These are phyloP conservation scores for Thielaviopsis musarum DNA, from an alignment of 2,329 filamentous ascomycete genomes.

Conservation along the genomic window DNA sequence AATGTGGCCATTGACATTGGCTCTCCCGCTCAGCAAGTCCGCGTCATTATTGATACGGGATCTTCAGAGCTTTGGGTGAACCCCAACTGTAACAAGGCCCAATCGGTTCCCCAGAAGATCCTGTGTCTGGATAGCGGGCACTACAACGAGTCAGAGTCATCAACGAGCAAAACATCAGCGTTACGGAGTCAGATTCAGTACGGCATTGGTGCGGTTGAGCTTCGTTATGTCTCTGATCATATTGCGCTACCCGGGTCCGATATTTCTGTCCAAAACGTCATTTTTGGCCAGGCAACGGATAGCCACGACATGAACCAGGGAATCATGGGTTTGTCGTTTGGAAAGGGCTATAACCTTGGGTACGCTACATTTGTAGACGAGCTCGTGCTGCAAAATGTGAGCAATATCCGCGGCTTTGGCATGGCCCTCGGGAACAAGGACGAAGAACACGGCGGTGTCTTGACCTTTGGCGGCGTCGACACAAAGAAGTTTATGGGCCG, in stretches of 20 bases:
- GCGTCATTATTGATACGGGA: conserved; percentile 25
- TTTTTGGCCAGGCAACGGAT: conserved; percentile 18
- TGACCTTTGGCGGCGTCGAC: conserved; percentile 30
- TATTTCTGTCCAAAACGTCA: conserved; percentile 15
- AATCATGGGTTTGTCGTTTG: conserved; percentile 20
- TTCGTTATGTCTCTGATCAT: conserved; percentile 18
- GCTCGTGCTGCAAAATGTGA: conserved; percentile 17
- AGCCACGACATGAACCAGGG: conserved; percentile 18
- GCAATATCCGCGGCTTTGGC: conserved; percentile 18
- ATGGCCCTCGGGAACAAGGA: conserved; percentile 20
- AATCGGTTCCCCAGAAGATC: conserved; percentile 9
- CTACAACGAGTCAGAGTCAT: conserved; percentile 15
- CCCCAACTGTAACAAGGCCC: conserved; percentile 19
- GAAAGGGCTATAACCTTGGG: conserved; percentile 16
- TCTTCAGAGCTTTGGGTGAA: conserved; percentile 28
- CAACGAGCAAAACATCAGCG: conserved; percentile 13
- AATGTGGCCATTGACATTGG: conserved; percentile 23
- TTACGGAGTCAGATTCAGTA: conserved; percentile 16
- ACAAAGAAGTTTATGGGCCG: conserved; percentile 27
- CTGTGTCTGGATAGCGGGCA: conserved; percentile 11
- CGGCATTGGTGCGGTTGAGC: conserved; percentile 17
- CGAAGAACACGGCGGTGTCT: conserved; percentile 16
- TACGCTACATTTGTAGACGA: conserved; percentile 19
- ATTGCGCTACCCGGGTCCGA: conserved; percentile 17
- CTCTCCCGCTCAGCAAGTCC: conserved; percentile 22